Evolutionary conservation across 2,329 filamentous ascomycete species (phyloP).

Genomic region (Epichloe glyceriae): DNA sequence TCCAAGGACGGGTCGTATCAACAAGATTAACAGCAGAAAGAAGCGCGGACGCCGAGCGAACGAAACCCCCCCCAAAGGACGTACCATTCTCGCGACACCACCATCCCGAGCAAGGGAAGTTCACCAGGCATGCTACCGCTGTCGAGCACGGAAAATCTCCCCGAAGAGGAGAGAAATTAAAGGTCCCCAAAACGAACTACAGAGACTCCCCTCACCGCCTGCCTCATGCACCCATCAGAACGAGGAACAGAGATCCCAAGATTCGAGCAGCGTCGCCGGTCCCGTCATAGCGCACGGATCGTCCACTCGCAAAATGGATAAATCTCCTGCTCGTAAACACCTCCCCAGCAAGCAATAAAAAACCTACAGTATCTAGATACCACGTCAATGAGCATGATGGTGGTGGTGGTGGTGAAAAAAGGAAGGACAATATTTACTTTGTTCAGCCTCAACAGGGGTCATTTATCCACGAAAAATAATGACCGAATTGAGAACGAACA

Average conservation of each 20-base stretch:
- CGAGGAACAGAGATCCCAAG: not conserved
- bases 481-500: too few relatives aligned
- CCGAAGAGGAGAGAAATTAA: not conserved
- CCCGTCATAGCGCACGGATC: slow-evolving; percentile 5
- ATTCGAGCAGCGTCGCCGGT: not conserved
- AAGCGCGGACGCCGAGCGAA: not conserved
- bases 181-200: not conserved
- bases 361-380: too few relatives aligned
- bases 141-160: not conserved
- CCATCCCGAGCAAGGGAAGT: not conserved
- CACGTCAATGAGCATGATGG: too few relatives aligned
- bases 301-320: not conserved
- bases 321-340: not conserved
- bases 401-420: too few relatives aligned
- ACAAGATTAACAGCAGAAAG: not conserved
- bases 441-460: too few relatives aligned
- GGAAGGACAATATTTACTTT: too few relatives aligned
- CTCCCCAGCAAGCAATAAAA: too few relatives aligned
- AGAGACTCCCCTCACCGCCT: not conserved
- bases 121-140: not conserved
- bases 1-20: slow-evolving; percentile 13
- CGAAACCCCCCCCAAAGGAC: not conserved
- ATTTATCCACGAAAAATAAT: too few relatives aligned
- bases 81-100: not conserved
- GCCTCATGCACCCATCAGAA: not conserved